Evolutionary conservation across 768 basidiomycete genomes (phyloP), one percentile per base, ranked within the genome.

Genomic region (Mycena polygramma): DNA sequence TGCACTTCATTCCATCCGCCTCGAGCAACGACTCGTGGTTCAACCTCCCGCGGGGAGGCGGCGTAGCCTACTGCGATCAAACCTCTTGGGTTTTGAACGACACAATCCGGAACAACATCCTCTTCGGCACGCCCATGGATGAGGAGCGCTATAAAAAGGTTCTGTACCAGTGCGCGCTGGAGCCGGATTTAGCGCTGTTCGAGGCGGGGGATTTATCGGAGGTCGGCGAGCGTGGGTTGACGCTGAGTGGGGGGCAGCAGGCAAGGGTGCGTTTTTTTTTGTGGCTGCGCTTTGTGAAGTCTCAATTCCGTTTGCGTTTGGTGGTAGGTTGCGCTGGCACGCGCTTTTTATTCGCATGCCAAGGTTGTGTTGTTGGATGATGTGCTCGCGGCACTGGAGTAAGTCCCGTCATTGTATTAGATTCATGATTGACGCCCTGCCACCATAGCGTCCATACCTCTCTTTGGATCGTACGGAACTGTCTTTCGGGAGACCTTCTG

Each of bases 131-230:
- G 19, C 85, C 89, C 0, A 94, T 90, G 68, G 92, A 96, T 48
- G 91, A 94, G 76, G 88, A 87, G 69, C 86, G 91, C 13, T 97
- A 97, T 77, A 90, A 91, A 84, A 88, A 90, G 76, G 94, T 92
- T 1, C 80, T 97, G 43, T 80, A 86, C 20, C 93, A 94, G 76
- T 90, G 94, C 24, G 93, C 89, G 63, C 82, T 96, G 53, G 90
- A 92, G 69, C 84, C 86, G 7, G 94, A 96, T 77, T 80, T 95
- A 4, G 84, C 89, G 45, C 80, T 93, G 63, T 87, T 95, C 41
- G 60, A 70, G 57, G 70, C 65, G 63, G 70, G 63, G 10, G 69
- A 72, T 61, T 45, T 73, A 22, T 61, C 61, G 7, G 73, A 74
- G 69, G 84, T 90, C 22, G 89, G 89, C 11, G 89, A 90, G 68